phyloP scores from a whole-genome alignment of 768 basidiomycete species.

The Scleroderma citrinum region DNA sequence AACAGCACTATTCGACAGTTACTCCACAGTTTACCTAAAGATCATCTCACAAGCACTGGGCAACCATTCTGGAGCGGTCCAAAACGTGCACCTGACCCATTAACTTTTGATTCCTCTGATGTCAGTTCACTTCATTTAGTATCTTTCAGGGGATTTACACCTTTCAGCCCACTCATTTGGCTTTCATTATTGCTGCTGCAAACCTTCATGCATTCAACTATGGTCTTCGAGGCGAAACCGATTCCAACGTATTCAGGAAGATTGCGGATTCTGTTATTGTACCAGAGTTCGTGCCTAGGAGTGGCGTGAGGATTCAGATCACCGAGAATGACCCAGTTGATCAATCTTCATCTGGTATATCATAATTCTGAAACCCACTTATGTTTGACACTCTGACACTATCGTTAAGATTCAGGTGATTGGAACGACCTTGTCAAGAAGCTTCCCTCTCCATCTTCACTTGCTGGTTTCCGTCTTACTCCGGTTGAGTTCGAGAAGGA shows the following conservation, averaged over 20 bases:
- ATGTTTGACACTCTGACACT: conserved; percentile 4
- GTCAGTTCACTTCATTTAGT: conserved; percentile 42
- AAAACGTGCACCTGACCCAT: conserved; percentile 90
- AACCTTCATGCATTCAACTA: conserved; percentile 99
- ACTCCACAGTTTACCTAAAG: conserved; percentile 90
- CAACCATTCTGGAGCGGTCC: conserved; percentile 99
- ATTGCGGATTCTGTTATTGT: conserved; percentile 78
- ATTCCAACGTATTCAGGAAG: conserved; percentile 75
- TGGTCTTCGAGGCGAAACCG: conserved; percentile 85
- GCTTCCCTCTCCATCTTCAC: conserved; percentile 82
- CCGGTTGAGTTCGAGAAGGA: conserved; percentile 99
- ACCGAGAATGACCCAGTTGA: conserved; percentile 87
- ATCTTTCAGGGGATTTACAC: conserved; percentile 8
- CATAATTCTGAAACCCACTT: background rate
- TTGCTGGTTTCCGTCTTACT: conserved; percentile 92
- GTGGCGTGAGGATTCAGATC: conserved; percentile 89
- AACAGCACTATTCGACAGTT: conserved; percentile 91
- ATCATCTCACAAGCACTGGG: conserved; percentile 84
- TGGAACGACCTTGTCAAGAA: conserved; percentile 52
- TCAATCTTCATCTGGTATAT: conserved; percentile 34
- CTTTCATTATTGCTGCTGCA: conserved; percentile 87
- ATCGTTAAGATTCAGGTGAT: conserved; percentile 41
- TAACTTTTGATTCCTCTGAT: conserved; percentile 81
- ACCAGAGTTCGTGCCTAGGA: conserved; percentile 90
- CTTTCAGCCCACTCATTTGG: conserved; percentile 71